Base-by-base conservation (phyloP, 2,329 filamentous ascomycete species). In the Lojkania enalia region DNA sequence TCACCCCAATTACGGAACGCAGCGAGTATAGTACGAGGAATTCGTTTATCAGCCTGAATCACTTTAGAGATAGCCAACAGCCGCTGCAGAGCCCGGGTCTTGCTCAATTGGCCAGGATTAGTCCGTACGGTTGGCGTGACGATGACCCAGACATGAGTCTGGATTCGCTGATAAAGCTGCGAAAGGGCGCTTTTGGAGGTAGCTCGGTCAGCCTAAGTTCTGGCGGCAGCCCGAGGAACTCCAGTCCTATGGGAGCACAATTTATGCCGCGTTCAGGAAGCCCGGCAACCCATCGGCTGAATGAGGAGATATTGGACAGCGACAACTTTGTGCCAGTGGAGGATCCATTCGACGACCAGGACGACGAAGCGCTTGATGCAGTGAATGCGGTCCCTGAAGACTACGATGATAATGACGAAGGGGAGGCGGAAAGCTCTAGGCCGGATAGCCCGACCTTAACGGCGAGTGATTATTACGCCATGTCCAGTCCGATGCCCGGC, bases 1-100 rank as follows among this genome's bases (percentile, higher is more conserved):
- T 99, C 36, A 97, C 94, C 1, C 94, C 94, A 4, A 97, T 99
- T 58, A 97, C 92, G 0, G 94, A 97, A 67, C 83, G 91, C 11
- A 95, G 89, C 47, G 94, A 99, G 70, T 96, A 95, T 75, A 96
- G 90, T 31, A 96, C 95, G 47, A 84, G 94, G 33, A 97, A 96
- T 65, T 95, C 88, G 1, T 82, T 95, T 46, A 88, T 95, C 74
- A 89, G 86, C 46, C 74, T 92, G 49, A 81, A 82, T 18, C 71
- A 74, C 42, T 71, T 72, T 47, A 64, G 71, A 9, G 47, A 81
- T 76, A 45, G 81, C 74, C 30, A 72, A 65, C 44, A 66, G 23
- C 71, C 77, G 0, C 60, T 89, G 2, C 77, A 84, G 21, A 89
- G 85, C 54, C 87, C 89, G 0, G 87, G 87, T 0, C 75, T 95